Evolutionary conservation across 2,329 filamentous ascomycete genomes (phyloP).

Genomic region (Pseudogymnoascus sp.): DNA sequence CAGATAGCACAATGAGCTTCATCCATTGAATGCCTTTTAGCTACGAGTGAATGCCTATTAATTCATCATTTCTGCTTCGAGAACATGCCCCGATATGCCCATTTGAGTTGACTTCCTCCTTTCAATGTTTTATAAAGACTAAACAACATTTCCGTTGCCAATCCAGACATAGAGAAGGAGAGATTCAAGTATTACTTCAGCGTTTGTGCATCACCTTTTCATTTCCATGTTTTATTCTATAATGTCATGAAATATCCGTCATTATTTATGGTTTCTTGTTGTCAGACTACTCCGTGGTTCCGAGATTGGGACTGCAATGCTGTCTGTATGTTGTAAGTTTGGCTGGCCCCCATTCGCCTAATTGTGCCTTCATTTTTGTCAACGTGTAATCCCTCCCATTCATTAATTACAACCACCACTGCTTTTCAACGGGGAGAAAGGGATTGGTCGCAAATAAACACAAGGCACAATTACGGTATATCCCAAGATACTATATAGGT

Average conservation of each 20-base stretch:
- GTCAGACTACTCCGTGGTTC: background rate
- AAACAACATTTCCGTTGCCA: background rate
- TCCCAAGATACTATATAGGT: background rate
- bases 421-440: background rate
- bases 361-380: background rate
- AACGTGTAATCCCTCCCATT: background rate
- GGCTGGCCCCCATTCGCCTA: background rate
- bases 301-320: background rate
- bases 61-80: constrained; percentile 13
- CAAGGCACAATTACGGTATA: background rate
- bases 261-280: background rate
- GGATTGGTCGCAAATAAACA: background rate
- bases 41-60: constrained; percentile 13
- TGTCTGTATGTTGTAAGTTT: background rate
- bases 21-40: constrained; percentile 23
- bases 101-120: background rate
- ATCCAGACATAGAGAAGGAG: background rate
- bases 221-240: background rate
- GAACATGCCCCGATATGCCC: constrained; percentile 4
- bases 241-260: background rate
- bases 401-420: background rate
- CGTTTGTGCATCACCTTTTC: background rate
- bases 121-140: background rate
- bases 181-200: background rate
- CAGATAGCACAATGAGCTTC: constrained; percentile 34